A percentile compares a stretch with the other conserved stretches of the same genome.
phyloP scores from a whole-genome alignment of 345 rosid genomes.

The Toxicodendron radicans region DNA sequence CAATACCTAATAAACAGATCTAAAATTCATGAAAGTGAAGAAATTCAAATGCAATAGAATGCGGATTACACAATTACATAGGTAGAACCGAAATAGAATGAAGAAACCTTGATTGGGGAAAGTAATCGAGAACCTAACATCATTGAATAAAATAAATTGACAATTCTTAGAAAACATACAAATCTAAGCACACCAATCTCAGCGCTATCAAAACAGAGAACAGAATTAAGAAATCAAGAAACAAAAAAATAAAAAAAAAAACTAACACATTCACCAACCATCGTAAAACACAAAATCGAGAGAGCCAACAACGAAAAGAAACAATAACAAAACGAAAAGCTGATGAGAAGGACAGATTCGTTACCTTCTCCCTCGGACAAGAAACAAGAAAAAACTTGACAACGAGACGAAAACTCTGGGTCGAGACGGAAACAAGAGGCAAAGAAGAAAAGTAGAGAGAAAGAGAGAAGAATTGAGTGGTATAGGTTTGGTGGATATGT shows the following conservation, averaged over 20 bases:
- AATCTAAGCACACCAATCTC: constrained; percentile 17
- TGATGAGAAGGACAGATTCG: not conserved
- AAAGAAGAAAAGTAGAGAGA: constrained; percentile 1
- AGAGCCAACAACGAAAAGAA: constrained; percentile 5
- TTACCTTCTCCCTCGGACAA: not conserved
- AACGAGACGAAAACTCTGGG: not conserved
- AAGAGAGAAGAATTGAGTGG: constrained; percentile 13
- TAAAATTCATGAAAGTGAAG: not conserved
- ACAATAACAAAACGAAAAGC: not conserved
- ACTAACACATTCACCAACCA: constrained; percentile 1
- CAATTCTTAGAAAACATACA: not conserved
- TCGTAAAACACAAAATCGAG: not conserved
- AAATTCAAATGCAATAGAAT: not conserved
- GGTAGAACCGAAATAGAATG: not conserved
- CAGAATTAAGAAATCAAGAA: not conserved
- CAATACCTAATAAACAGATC: not conserved
- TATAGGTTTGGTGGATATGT: not conserved
- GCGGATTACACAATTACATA: not conserved
- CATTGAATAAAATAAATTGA: not conserved
- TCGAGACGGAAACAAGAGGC: not conserved
- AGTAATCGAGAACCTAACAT: not conserved
- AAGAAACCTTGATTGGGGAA: not conserved
- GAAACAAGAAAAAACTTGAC: not conserved
- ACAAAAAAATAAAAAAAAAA: too few relatives aligned
- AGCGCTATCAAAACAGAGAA: not conserved